Conservation (phyloP, 441 rosid species). For the Erysimum pusillum region DNA sequence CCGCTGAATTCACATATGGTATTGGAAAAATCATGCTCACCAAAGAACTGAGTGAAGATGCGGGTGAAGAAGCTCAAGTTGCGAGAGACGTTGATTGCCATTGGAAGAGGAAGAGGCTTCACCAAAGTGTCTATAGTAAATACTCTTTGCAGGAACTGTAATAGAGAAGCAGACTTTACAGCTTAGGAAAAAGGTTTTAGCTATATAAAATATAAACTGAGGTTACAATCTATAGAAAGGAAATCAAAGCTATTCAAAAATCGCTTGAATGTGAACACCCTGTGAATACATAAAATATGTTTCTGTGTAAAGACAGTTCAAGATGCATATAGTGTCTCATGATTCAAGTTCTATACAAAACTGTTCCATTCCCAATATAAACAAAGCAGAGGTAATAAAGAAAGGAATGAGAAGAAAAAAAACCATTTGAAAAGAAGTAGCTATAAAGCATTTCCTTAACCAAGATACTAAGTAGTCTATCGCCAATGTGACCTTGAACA, state of each 20-base stretch:
- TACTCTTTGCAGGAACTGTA: constrained; percentile 89
- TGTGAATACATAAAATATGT: background rate
- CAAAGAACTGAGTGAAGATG: constrained; percentile 97
- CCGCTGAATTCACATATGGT: background rate
- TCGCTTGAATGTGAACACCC: background rate
- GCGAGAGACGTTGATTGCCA: constrained; percentile 90
- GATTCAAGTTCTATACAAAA: constrained; percentile 9
- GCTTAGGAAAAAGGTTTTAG: background rate
- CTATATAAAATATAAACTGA: background rate
- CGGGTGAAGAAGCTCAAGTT: constrained; percentile 95
- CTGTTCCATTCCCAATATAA: background rate
- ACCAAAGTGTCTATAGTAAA: constrained; percentile 93
- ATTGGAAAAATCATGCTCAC: constrained; percentile 54
- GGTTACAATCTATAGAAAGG: background rate
- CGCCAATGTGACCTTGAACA: no score
- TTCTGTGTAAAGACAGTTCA: background rate
- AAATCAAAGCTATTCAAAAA: background rate
- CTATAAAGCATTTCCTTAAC: background rate
- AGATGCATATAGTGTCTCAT: background rate
- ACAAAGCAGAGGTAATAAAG: background rate
- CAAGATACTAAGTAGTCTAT: background rate
- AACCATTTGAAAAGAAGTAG: background rate
- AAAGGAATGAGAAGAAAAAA: background rate
- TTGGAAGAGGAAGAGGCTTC: constrained; percentile 95
- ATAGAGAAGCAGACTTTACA: constrained; percentile 4